Conservation (phyloP, 2,329 filamentous ascomycete genomes). For the Penicillium palitans region DNA sequence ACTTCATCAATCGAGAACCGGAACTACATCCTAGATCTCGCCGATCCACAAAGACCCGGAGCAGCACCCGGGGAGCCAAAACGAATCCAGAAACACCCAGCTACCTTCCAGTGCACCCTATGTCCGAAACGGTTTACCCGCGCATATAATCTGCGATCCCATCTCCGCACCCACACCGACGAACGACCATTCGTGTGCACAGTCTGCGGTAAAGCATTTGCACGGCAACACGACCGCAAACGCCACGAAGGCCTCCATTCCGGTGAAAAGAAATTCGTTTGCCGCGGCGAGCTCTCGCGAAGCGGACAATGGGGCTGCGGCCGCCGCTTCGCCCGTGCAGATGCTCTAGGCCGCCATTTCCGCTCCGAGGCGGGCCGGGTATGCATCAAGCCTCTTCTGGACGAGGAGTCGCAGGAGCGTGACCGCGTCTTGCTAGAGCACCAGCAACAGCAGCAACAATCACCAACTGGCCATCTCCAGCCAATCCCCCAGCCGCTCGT, state of each 20-base stretch:
- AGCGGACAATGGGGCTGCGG: slow-evolving; percentile 90
- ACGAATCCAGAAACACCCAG: slow-evolving; percentile 94
- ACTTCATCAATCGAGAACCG: slow-evolving; percentile 57
- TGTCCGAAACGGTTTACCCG: slow-evolving; percentile 96
- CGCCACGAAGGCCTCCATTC: slow-evolving; percentile 94
- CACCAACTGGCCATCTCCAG: slow-evolving; percentile 61
- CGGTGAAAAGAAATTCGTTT: slow-evolving; percentile 98
- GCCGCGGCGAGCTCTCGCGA: slow-evolving; percentile 83
- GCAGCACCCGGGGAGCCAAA: slow-evolving; percentile 63
- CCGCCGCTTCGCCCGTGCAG: slow-evolving; percentile 87
- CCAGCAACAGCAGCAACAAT: slow-evolving; percentile 58
- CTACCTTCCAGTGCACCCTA: slow-evolving; percentile 90
- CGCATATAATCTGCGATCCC: slow-evolving; percentile 93
- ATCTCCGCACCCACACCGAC: slow-evolving; percentile 93
- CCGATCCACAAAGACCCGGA: slow-evolving; percentile 80
- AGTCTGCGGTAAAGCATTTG: slow-evolving; percentile 95
- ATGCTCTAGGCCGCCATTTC: slow-evolving; percentile 92
- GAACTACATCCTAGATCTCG: slow-evolving; percentile 84
- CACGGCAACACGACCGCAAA: slow-evolving; percentile 94
- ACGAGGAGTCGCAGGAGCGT: slow-evolving; percentile 85
- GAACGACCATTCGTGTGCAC: slow-evolving; percentile 97
- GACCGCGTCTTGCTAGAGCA: slow-evolving; percentile 75
- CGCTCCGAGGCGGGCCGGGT: slow-evolving; percentile 91
- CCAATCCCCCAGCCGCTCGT: slow-evolving; percentile 58
- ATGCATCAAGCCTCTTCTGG: slow-evolving; percentile 94